These are phyloP conservation scores for Agaricus sinodeliciosus DNA, from an alignment of 768 basidiomycete species.

Conservation along the genomic window DNA sequence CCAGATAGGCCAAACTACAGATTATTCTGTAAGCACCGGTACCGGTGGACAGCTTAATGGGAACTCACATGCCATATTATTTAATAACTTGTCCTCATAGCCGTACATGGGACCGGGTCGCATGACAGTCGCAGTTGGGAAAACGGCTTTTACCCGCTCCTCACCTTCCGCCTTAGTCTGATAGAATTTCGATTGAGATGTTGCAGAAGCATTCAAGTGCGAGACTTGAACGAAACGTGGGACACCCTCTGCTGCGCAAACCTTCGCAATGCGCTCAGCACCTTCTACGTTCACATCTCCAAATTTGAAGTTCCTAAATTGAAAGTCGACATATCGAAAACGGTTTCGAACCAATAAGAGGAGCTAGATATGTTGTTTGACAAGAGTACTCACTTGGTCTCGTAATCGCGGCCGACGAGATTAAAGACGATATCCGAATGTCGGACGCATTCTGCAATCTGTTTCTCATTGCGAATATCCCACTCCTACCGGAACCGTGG, in stretches of 20 bases:
- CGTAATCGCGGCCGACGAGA: slow-evolving; percentile 88
- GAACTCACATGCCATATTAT: slow-evolving; percentile 79
- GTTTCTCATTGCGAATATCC: slow-evolving; percentile 85
- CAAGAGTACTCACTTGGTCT: slow-evolving; percentile 70
- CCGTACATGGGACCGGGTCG: slow-evolving; percentile 85
- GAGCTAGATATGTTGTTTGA: neutral
- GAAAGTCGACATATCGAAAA: slow-evolving; percentile 7
- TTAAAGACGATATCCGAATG: slow-evolving; percentile 98
- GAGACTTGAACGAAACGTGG: slow-evolving; percentile 89
- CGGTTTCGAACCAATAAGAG: slow-evolving; percentile 2
- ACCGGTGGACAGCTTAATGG: slow-evolving; percentile 4
- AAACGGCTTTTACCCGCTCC: slow-evolving; percentile 73
- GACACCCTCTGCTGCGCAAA: slow-evolving; percentile 73
- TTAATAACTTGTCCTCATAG: slow-evolving; percentile 91
- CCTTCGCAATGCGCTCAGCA: slow-evolving; percentile 78
- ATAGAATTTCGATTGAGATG: slow-evolving; percentile 81
- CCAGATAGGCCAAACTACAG: slow-evolving; percentile 81
- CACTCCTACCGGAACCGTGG: slow-evolving; percentile 62
- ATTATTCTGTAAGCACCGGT: slow-evolving; percentile 4
- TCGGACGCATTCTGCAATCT: slow-evolving; percentile 88
- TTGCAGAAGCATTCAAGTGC: slow-evolving; percentile 81
- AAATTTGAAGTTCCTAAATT: slow-evolving; percentile 78
- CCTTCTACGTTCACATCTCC: slow-evolving; percentile 76
- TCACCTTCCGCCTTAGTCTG: slow-evolving; percentile 88
- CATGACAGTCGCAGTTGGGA: slow-evolving; percentile 83